Conservation (phyloP, 2,329 filamentous ascomycete species). For the Cryphonectria parasitica region DNA sequence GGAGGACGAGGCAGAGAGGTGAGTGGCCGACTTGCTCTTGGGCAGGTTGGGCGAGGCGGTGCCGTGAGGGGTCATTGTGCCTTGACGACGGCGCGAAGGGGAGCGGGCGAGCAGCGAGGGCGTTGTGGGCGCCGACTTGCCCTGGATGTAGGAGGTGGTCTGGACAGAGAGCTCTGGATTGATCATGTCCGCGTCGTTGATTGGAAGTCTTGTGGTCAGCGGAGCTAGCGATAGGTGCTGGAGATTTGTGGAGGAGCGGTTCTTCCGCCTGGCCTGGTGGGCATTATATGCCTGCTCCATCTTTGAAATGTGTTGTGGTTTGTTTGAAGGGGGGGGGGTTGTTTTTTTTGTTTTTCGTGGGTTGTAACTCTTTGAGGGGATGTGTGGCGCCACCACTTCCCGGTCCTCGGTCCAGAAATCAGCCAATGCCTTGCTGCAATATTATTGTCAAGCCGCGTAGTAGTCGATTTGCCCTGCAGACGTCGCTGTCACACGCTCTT, state of each 20-base stretch:
- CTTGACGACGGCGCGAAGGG: conserved; percentile 52
- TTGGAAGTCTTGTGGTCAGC: conserved; percentile 63
- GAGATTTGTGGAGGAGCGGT: conserved; percentile 61
- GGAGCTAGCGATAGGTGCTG: conserved; percentile 67
- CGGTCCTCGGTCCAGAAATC: neutral
- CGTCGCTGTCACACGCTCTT: conserved; percentile 9
- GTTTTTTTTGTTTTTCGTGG: neutral
- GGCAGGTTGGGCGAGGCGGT: conserved; percentile 41
- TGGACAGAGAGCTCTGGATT: conserved; percentile 38
- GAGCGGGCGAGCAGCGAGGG: conserved; percentile 65
- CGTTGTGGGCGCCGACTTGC: conserved; percentile 66
- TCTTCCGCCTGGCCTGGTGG: conserved; percentile 61
- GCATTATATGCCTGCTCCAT: conserved; percentile 68
- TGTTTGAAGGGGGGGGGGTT: no score
- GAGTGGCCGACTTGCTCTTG: conserved; percentile 67
- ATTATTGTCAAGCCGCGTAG: neutral
- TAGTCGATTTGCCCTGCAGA: conserved; percentile 12
- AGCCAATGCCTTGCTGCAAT: neutral
- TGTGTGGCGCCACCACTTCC: neutral
- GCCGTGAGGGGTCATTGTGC: conserved; percentile 42
- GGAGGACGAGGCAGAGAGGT: conserved; percentile 43
- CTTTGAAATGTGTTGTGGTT: conserved; percentile 28
- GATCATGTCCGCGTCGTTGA: conserved; percentile 56
- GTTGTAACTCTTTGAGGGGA: neutral
- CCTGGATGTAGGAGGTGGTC: conserved; percentile 60